A percentile compares a stretch with the other conserved stretches of the same genome.
These are phyloP conservation scores for Paratinospora sagittata DNA, from an alignment of 164 flowering plant genomes.

Conservation along the genomic window DNA sequence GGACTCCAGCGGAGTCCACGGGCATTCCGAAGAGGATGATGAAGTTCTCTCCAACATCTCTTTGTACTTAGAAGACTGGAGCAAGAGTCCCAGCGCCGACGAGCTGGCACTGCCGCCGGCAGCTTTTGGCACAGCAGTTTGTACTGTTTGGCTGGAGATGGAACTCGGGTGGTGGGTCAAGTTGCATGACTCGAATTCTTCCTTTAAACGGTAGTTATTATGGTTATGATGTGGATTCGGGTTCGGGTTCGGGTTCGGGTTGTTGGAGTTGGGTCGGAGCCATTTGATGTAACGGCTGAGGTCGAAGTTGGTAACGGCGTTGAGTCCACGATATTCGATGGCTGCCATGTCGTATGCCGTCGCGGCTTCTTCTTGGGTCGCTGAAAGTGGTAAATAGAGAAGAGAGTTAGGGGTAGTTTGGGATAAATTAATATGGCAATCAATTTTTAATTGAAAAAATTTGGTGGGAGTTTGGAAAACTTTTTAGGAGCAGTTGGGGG, in stretches of 20 bases:
- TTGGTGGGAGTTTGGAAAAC: slow-evolving; percentile 21
- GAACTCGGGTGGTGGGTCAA: slow-evolving; percentile 14
- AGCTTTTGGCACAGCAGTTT: not conserved
- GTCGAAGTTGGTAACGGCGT: too few species aligned
- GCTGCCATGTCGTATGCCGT: too few species aligned
- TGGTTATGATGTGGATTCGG: not conserved
- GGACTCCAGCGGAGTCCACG: slow-evolving; percentile 30
- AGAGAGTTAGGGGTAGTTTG: slow-evolving; percentile 15
- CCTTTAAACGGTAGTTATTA: too few species aligned
- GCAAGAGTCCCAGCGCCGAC: slow-evolving; percentile 49
- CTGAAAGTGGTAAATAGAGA: slow-evolving; percentile 38
- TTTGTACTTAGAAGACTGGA: slow-evolving; percentile 59
- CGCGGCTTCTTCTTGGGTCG: slow-evolving; percentile 42
- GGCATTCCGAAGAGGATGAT: slow-evolving; percentile 23
- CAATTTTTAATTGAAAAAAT: not conserved
- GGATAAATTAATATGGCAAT: not conserved
- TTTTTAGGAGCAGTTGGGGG: slow-evolving; percentile 23
- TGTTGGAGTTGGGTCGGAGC: slow-evolving; percentile 1
- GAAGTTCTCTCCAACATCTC: slow-evolving; percentile 59
- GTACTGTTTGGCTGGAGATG: not conserved
- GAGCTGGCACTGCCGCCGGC: slow-evolving; percentile 20
- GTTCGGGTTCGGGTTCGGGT: slow-evolving; percentile 2
- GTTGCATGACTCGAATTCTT: not conserved
- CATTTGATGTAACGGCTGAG: too few species aligned
- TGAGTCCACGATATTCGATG: too few species aligned